These are phyloP conservation scores for Xanthoconium separans DNA, from an alignment of 1,284 basidiomycete genomes.

Conservation along the genomic window DNA sequence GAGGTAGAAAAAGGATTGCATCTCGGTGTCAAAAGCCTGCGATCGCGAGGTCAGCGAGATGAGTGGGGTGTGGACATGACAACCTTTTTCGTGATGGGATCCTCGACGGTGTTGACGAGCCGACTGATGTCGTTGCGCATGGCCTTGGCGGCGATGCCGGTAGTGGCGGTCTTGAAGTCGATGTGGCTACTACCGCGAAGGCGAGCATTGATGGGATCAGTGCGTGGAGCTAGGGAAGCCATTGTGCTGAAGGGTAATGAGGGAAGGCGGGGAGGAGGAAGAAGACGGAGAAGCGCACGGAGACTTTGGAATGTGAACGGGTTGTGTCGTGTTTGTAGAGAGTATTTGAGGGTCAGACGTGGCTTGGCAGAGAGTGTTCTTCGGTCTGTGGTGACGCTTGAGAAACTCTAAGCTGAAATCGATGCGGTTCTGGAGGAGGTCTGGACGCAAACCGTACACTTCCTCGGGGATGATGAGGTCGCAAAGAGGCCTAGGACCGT, in stretches of 20 bases:
- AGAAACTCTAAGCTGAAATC: slow-evolving; percentile 37
- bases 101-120: slow-evolving; percentile 83
- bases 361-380: slow-evolving; percentile 42
- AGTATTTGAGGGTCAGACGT: slow-evolving; percentile 58
- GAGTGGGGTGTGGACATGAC: slow-evolving; percentile 21
- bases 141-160: slow-evolving; percentile 94
- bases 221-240: slow-evolving; percentile 58
- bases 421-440: slow-evolving; percentile 33
- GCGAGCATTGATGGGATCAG: slow-evolving; percentile 63
- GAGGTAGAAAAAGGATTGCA: slow-evolving; percentile 98
- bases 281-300: slow-evolving; percentile 33
- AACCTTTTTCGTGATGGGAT: slow-evolving; percentile 80
- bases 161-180: slow-evolving; percentile 98
- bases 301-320: slow-evolving; percentile 53
- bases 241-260: slow-evolving; percentile 38
- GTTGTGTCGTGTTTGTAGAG: slow-evolving; percentile 62
- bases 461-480: slow-evolving; percentile 36
- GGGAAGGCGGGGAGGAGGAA: slow-evolving; percentile 8
- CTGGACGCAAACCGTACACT: slow-evolving; percentile 25
- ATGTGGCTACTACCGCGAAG: slow-evolving; percentile 69
- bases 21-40: slow-evolving; percentile 95
- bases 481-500: slow-evolving; percentile 19
- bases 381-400: slow-evolving; percentile 61
- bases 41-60: slow-evolving; percentile 11
- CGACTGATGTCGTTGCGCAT: slow-evolving; percentile 99